Percentiles rank a stretch among this genome's conserved stretches.
Conservation (phyloP, 345 rosid species). For the Luvunga scandens region DNA sequence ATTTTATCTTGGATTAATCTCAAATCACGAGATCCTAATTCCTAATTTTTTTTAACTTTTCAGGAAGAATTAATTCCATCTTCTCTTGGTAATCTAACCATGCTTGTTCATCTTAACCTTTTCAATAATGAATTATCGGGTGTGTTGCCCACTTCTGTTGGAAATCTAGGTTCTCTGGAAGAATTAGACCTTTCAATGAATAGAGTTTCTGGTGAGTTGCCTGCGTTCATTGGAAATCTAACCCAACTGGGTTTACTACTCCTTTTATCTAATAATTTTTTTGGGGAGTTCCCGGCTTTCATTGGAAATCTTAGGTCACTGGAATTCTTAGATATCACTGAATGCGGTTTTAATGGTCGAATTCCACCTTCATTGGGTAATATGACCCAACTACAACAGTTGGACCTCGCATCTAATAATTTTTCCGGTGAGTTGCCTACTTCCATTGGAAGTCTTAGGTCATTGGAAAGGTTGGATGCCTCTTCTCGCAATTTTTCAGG, state of each 20-base stretch:
- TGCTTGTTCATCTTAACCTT: not conserved
- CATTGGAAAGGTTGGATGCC: not conserved
- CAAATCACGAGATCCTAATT: too few species aligned
- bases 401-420: not conserved
- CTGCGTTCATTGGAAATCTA: not conserved
- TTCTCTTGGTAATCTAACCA: not conserved
- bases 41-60: not conserved
- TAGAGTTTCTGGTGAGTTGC: not conserved
- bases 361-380: not conserved
- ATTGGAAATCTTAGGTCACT: not conserved
- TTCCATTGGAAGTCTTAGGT: not conserved
- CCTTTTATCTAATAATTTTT: not conserved
- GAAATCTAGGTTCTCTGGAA: not conserved
- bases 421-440: conserved; percentile 6
- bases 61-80: conserved; percentile 2
- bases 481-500: not conserved
- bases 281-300: too few species aligned
- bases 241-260: too few species aligned
- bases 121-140: not conserved
- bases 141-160: not conserved
- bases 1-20: too few species aligned
- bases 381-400: not conserved
- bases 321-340: too few species aligned
- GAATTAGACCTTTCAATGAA: not conserved
- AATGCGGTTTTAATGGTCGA: not conserved